These are phyloP conservation scores for Moniliella sp. DNA, from an alignment of 1,284 basidiomycete species.

Conservation along the genomic window DNA sequence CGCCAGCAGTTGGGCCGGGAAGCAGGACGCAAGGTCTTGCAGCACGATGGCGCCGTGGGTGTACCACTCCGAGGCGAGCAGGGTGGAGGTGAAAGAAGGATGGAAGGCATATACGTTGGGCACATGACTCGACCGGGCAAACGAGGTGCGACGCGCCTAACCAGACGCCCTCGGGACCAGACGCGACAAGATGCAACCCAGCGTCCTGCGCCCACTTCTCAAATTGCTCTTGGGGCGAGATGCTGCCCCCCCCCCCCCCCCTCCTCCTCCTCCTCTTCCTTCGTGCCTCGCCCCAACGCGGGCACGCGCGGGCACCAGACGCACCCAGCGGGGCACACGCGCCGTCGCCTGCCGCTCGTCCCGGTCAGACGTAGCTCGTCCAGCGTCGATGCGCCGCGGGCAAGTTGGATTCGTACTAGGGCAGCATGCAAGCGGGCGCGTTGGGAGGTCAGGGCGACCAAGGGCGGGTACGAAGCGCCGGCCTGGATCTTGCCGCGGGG, in stretches of 20 bases:
- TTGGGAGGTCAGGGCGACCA: conserved; percentile 41
- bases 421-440: conserved; percentile 69
- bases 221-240: conserved; percentile 41
- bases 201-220: conserved; percentile 19
- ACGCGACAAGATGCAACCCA: too few species aligned
- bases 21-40: conserved; percentile 93
- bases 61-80: conserved; percentile 39
- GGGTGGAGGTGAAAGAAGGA: conserved; percentile 34
- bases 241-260: too few species aligned
- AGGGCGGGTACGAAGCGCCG: conserved; percentile 19
- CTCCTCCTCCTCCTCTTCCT: conserved; percentile 43
- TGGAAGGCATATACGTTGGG: conserved; percentile 58
- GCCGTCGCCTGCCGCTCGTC: conserved; percentile 6
- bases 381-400: conserved; percentile 8
- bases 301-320: conserved; percentile 19
- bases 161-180: too few species aligned
- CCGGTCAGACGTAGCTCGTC: conserved; percentile 18
- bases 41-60: conserved; percentile 59
- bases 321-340: conserved; percentile 22
- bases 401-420: conserved; percentile 58
- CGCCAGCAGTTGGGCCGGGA: conserved; percentile 55
- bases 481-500: conserved; percentile 22
- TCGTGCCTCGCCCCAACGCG: conserved; percentile 2
- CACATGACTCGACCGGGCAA: conserved; percentile 42
- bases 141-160: too few species aligned